phyloP scores from a whole-genome alignment of 2,329 filamentous ascomycete species.

The Penicillium freii region DNA sequence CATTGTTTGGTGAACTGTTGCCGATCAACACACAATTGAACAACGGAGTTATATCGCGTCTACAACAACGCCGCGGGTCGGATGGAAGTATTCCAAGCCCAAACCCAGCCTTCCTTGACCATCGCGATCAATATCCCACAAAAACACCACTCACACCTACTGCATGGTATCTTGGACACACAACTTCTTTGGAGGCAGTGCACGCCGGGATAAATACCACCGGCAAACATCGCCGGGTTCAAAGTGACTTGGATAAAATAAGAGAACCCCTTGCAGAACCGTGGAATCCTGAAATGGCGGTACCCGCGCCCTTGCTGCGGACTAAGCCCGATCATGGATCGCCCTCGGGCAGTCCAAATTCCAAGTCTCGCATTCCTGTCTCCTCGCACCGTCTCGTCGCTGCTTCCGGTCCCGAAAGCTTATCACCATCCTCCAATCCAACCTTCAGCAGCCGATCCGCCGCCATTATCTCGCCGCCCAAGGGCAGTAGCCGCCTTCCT shows the following conservation, averaged over 20 bases:
- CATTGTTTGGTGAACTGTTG: slow-evolving; percentile 73
- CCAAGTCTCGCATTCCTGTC: slow-evolving; percentile 48
- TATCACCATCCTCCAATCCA: slow-evolving; percentile 39
- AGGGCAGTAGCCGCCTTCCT: slow-evolving; percentile 42
- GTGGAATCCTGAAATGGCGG: slow-evolving; percentile 36
- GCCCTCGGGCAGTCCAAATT: slow-evolving; percentile 32
- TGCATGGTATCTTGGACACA: slow-evolving; percentile 60
- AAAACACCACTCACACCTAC: slow-evolving; percentile 63
- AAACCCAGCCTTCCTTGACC: slow-evolving; percentile 44
- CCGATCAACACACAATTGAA: slow-evolving; percentile 56
- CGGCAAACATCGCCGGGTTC: slow-evolving; percentile 40
- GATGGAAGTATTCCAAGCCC: slow-evolving; percentile 65
- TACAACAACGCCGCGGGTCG: slow-evolving; percentile 62
- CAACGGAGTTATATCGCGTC: slow-evolving; percentile 56
- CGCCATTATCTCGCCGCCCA: slow-evolving; percentile 37
- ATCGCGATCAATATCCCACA: slow-evolving; percentile 42
- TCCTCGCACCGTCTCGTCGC: slow-evolving; percentile 41
- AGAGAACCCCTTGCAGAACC: slow-evolving; percentile 30
- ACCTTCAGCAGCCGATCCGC: slow-evolving; percentile 32
- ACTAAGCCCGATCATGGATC: slow-evolving; percentile 27
- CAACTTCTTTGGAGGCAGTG: slow-evolving; percentile 45
- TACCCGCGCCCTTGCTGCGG: slow-evolving; percentile 29
- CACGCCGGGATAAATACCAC: slow-evolving; percentile 26
- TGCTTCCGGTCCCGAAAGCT: slow-evolving; percentile 43
- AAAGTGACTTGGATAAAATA: slow-evolving; percentile 57